These are phyloP conservation scores for Lasiosphaeria ovina DNA, from an alignment of 495 filamentous ascomycete species.

Conservation along the genomic window DNA sequence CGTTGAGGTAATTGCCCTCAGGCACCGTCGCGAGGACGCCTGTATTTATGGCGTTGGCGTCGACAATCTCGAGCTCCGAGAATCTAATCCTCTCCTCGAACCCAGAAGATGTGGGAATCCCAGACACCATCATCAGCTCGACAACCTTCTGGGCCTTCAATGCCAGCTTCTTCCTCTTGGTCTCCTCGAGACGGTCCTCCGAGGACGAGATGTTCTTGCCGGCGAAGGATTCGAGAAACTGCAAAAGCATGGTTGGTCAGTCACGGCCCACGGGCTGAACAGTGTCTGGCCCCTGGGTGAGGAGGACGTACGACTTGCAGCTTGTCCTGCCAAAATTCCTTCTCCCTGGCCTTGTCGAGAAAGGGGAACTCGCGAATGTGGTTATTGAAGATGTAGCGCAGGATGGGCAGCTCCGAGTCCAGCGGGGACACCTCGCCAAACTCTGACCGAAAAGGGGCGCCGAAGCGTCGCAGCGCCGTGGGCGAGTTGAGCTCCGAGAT, in stretches of 20 bases:
- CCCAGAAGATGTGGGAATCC: slow-evolving; percentile 90
- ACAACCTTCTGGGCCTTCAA: slow-evolving; percentile 91
- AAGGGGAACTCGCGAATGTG: slow-evolving; percentile 98
- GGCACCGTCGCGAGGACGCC: slow-evolving; percentile 82
- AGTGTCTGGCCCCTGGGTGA: no score
- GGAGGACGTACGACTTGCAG: slow-evolving; percentile 75
- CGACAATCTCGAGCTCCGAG: slow-evolving; percentile 93
- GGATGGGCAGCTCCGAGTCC: slow-evolving; percentile 89
- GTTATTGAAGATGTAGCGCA: slow-evolving; percentile 96
- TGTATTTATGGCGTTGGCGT: slow-evolving; percentile 85
- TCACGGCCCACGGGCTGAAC: no score
- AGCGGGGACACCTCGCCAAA: slow-evolving; percentile 89
- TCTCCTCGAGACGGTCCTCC: slow-evolving; percentile 92
- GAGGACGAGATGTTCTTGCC: slow-evolving; percentile 96
- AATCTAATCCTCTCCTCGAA: slow-evolving; percentile 97
- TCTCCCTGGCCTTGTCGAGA: slow-evolving; percentile 90
- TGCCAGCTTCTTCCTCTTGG: slow-evolving; percentile 88
- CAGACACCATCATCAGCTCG: slow-evolving; percentile 99
- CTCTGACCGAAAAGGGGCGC: slow-evolving; percentile 89
- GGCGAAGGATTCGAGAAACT: slow-evolving; percentile 98
- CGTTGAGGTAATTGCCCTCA: slow-evolving; percentile 86
- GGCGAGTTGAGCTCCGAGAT: slow-evolving; percentile 89
- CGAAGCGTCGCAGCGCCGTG: slow-evolving; percentile 91
- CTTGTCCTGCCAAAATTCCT: slow-evolving; percentile 99
- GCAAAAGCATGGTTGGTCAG: neutral